These are phyloP conservation scores for Triadica sebifera DNA, from an alignment of 345 rosid species.

Conservation along the genomic window DNA sequence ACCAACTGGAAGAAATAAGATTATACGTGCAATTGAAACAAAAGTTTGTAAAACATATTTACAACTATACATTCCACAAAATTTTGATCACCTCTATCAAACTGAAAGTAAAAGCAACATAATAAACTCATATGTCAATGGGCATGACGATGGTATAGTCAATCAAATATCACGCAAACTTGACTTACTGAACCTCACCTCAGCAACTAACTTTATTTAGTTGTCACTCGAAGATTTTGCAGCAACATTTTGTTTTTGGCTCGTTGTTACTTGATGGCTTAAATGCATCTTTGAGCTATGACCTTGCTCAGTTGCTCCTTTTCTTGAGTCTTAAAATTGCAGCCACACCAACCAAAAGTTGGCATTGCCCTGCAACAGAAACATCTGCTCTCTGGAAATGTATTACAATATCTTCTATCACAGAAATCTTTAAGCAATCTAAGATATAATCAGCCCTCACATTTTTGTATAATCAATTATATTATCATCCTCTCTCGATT, in stretches of 20 bases:
- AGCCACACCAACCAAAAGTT: background rate
- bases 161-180: background rate
- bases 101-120: background rate
- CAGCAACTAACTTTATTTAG: background rate
- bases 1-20: conserved; percentile 2
- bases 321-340: background rate
- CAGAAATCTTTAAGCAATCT: background rate
- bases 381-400: background rate
- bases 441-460: background rate
- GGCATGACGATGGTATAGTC: conserved; percentile 4
- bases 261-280: background rate
- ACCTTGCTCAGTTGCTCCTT: background rate
- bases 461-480: background rate
- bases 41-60: conserved; percentile 18
- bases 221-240: background rate
- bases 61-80: conserved; percentile 38
- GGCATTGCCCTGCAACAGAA: background rate
- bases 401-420: conserved; percentile 2
- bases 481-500: background rate
- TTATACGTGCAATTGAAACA: conserved; percentile 4
- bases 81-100: background rate
- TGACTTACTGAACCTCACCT: conserved; percentile 12
- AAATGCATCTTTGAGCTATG: background rate
- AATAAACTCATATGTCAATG: background rate
- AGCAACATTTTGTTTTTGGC: conserved; percentile 2